Evolutionary conservation across 768 basidiomycete genomes (phyloP).

Genomic region (Tylopilus subfusipes): DNA sequence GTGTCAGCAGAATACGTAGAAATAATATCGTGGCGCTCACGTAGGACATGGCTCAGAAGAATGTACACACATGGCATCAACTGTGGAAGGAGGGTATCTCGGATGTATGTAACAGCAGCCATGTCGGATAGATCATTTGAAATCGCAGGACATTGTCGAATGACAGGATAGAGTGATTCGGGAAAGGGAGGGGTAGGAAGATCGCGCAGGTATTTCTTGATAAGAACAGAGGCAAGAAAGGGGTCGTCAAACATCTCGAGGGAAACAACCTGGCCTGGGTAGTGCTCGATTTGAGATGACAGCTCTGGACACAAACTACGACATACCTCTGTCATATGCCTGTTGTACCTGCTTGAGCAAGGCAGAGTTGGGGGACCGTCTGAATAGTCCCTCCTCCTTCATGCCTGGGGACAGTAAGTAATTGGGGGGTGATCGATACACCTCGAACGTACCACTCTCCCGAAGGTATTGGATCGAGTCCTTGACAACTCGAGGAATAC

Average conservation of each 20-base stretch:
- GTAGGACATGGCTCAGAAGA: constrained; percentile 64
- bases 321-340: constrained; percentile 76
- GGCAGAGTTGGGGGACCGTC: constrained; percentile 72
- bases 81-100: constrained; percentile 62
- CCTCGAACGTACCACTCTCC: constrained; percentile 40
- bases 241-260: constrained; percentile 74
- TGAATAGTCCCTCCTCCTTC: constrained; percentile 75
- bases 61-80: constrained; percentile 72
- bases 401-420: constrained; percentile 37
- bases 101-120: constrained; percentile 59
- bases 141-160: constrained; percentile 64
- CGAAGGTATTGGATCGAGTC: constrained; percentile 73
- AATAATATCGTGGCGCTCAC: constrained; percentile 36
- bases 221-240: constrained; percentile 75
- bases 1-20: constrained; percentile 6
- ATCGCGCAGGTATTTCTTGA: constrained; percentile 84
- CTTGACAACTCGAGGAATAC: constrained; percentile 75
- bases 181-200: constrained; percentile 77
- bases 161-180: constrained; percentile 59
- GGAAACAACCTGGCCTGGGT: constrained; percentile 70
- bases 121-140: constrained; percentile 53
- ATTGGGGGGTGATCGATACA: background rate
- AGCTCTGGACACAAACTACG: background rate
- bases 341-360: constrained; percentile 72
- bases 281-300: constrained; percentile 6